phyloP scores from a whole-genome alignment of 2,329 filamentous ascomycete species.

The Aureobasidium uvarum region DNA sequence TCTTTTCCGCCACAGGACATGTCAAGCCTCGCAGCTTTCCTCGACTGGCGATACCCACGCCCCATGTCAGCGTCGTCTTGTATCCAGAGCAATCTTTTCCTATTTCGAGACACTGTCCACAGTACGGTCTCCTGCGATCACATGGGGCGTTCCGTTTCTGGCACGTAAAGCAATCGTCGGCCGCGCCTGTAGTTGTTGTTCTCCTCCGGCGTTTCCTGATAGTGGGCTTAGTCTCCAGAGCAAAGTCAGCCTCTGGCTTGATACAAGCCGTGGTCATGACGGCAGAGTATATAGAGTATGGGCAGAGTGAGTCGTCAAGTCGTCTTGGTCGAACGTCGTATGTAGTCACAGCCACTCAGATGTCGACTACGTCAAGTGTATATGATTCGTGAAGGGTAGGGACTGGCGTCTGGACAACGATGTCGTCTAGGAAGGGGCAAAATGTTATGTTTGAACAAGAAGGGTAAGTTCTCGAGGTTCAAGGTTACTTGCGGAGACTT shows the following conservation, averaged over 20 bases:
- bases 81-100: conserved; percentile 94
- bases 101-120: conserved; percentile 86
- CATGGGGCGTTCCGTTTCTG: conserved; percentile 79
- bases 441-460: not conserved
- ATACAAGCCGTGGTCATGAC: conserved; percentile 8
- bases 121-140: conserved; percentile 89
- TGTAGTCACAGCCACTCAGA: not conserved
- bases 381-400: not conserved
- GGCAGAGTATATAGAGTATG: not conserved
- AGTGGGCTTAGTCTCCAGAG: conserved; percentile 21
- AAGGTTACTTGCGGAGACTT: not conserved
- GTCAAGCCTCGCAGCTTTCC: conserved; percentile 91
- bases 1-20: conserved; percentile 58
- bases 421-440: not conserved
- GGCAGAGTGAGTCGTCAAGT: not conserved
- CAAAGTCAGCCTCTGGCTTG: not conserved
- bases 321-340: not conserved
- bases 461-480: not conserved
- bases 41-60: conserved; percentile 89
- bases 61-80: conserved; percentile 96
- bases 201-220: conserved; percentile 73
- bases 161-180: conserved; percentile 94
- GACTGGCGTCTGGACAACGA: not conserved
- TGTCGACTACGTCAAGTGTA: not conserved
- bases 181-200: conserved; percentile 81